These are phyloP conservation scores for Triglochin maritima DNA, from an alignment of 106 monocot species.

Conservation along the genomic window DNA sequence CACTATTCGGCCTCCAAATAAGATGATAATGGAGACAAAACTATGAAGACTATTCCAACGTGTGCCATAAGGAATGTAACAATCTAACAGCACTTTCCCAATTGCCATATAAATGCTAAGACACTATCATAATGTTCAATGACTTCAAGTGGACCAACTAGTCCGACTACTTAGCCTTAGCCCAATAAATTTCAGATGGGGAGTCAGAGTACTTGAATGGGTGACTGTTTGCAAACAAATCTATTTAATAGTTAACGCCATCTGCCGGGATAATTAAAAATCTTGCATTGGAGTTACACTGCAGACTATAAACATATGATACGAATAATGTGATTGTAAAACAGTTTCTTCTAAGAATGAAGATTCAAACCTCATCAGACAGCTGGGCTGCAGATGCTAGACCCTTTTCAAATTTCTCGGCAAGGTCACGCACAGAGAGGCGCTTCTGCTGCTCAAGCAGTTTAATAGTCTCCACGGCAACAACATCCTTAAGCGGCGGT, in stretches of 20 bases:
- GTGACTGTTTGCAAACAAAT: background rate
- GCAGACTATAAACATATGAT: background rate
- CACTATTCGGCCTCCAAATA: too few species aligned
- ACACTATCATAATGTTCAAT: too few species aligned
- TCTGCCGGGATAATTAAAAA: too few species aligned
- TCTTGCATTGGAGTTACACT: too few species aligned
- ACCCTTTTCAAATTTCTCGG: conserved; percentile 81
- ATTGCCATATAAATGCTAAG: too few species aligned
- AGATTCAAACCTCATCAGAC: conserved; percentile 50
- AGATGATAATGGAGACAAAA: too few species aligned
- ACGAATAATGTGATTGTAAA: background rate
- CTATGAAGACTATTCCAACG: too few species aligned
- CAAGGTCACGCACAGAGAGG: conserved; percentile 84
- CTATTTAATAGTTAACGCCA: background rate
- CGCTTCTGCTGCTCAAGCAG: conserved; percentile 74
- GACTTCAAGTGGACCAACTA: too few species aligned
- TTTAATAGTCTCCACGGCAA: conserved; percentile 69
- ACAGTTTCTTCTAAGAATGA: background rate
- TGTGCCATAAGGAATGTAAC: too few species aligned
- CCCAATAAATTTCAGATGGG: background rate
- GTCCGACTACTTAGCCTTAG: too few species aligned
- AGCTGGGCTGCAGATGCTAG: conserved; percentile 47
- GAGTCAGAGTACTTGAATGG: background rate
- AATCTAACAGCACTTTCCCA: too few species aligned
- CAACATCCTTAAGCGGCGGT: conserved; percentile 69